phyloP scores from a whole-genome alignment of 129 eudicot genomes.

The Pulicaria dysenterica region DNA sequence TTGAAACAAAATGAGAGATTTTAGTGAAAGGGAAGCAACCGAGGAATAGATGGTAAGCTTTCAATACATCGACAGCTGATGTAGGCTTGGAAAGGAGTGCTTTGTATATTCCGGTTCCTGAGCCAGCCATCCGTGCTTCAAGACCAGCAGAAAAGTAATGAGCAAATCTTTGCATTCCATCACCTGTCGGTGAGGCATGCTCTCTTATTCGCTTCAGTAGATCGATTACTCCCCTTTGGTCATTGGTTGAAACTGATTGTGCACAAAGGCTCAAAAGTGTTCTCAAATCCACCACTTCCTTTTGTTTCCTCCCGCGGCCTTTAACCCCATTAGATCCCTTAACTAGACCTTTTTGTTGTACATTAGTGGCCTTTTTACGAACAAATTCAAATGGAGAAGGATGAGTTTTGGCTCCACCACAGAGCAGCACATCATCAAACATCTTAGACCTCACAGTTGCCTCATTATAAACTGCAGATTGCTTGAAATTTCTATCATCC shows the following conservation, averaged over 20 bases:
- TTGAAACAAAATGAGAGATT: slow-evolving; percentile 57
- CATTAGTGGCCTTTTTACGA: slow-evolving; percentile 31
- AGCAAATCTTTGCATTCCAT: slow-evolving; percentile 85
- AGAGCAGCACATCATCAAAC: slow-evolving; percentile 65
- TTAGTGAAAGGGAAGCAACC: slow-evolving; percentile 61
- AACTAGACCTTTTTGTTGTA: slow-evolving; percentile 30
- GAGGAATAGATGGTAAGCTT: slow-evolving; percentile 67
- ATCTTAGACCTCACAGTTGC: slow-evolving; percentile 58
- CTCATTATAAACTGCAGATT: slow-evolving; percentile 54
- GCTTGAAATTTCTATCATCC: slow-evolving; percentile 55
- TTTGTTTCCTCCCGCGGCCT: slow-evolving; percentile 55
- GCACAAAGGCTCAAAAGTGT: slow-evolving; percentile 73
- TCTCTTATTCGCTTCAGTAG: slow-evolving; percentile 59
- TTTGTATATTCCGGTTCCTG: slow-evolving; percentile 62
- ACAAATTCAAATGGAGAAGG: slow-evolving; percentile 46
- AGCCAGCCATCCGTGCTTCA: slow-evolving; percentile 86
- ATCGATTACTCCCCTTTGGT: slow-evolving; percentile 59
- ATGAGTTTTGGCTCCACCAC: slow-evolving; percentile 42
- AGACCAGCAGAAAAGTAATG: slow-evolving; percentile 77
- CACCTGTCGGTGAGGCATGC: slow-evolving; percentile 76
- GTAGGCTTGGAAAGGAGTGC: slow-evolving; percentile 45
- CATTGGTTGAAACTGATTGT: slow-evolving; percentile 67
- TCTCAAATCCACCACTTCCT: slow-evolving; percentile 66
- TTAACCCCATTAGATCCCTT: slow-evolving; percentile 43
- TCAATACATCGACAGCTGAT: slow-evolving; percentile 69